Evolutionary conservation across 495 filamentous ascomycete species (phyloP), one percentile per base, ranked within the genome.

Genomic region (Chaetomidium leptoderma): DNA sequence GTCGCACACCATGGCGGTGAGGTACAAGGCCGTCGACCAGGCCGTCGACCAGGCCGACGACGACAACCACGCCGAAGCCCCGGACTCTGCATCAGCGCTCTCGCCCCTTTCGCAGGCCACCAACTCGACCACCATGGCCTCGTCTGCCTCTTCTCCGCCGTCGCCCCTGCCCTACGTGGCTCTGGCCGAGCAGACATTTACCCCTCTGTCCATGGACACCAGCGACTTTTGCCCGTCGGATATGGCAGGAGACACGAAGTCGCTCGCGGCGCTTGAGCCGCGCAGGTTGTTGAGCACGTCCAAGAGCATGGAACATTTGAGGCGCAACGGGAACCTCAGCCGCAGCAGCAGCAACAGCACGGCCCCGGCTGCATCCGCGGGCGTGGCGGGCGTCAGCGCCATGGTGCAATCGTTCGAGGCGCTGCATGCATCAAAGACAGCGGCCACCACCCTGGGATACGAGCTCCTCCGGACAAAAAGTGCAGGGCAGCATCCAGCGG

Each of bases 131-230:
- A 46, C 60, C 57, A 51, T 47, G 56, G 48, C 52, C 23, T 64
- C 66, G 60, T 57, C 63, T 44, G 42, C 55, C 11, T 42, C 58
- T 16, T 51, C 40, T 5, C 24, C 21, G 19, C 21, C 40, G n/a
- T 24, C 63, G 39, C 59, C 62, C 35, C 46, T 64, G 45, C 58
- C 61, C 45, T 71, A 68, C 54, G 63, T 72, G 24, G 61, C 66
- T 14, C 52, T 70, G 40, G 62, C 68, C 51, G 72, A 72, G 36
- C 67, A 72, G 26, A 65, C 70, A 14, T 73, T 74, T 53, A 77
- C 76, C 44, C 75, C 75, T n/a, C 57, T 78, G 43, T 76, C 75
- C 11, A 71, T 77, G 70, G 67, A 72, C 56, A 69, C 66, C 57
- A 66, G 65, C 64, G 69, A 66, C 24, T 60, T 59, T 44, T 47